phyloP scores from a whole-genome alignment of 768 basidiomycete species.

The Leccinum disarticulatum region DNA sequence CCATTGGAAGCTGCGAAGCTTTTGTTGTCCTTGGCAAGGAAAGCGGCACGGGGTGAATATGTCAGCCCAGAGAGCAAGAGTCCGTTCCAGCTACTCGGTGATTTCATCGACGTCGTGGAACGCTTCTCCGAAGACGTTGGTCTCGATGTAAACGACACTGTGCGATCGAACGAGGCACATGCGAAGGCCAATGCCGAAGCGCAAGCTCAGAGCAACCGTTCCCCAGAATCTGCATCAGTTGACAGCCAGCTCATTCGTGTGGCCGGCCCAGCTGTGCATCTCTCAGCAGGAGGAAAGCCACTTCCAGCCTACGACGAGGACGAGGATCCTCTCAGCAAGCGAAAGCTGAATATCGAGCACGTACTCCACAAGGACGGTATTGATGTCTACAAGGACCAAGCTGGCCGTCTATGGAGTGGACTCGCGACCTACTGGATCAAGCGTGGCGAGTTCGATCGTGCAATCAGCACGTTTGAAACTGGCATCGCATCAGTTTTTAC shows the following conservation, averaged over 20 bases:
- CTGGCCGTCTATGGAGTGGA: slow-evolving; percentile 94
- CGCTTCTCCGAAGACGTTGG: slow-evolving; percentile 91
- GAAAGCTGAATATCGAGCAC: slow-evolving; percentile 80
- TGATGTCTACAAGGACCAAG: slow-evolving; percentile 91
- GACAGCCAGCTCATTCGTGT: slow-evolving; percentile 70
- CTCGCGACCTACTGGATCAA: slow-evolving; percentile 99
- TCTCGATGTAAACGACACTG: slow-evolving; percentile 74
- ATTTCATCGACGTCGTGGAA: slow-evolving; percentile 92
- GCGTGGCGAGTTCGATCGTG: slow-evolving; percentile 90
- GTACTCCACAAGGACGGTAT: slow-evolving; percentile 88
- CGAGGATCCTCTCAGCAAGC: slow-evolving; percentile 70
- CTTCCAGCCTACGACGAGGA: slow-evolving; percentile 69
- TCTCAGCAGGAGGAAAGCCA: slow-evolving; percentile 50
- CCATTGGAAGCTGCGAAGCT: slow-evolving; percentile 95
- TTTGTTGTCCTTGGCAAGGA: slow-evolving; percentile 77
- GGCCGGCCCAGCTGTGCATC: slow-evolving; percentile 60
- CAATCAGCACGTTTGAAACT: slow-evolving; percentile 83
- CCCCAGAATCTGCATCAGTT: slow-evolving; percentile 43
- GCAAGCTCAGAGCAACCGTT: slow-evolving; percentile 32
- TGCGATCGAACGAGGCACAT: slow-evolving; percentile 51
- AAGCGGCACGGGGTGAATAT: slow-evolving; percentile 82
- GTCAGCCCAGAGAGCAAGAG: slow-evolving; percentile 90
- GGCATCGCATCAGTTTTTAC: slow-evolving; percentile 86
- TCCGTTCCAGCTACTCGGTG: slow-evolving; percentile 88
- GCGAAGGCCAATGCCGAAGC: slow-evolving; percentile 49